phyloP scores from a whole-genome alignment of 148 eudicot genomes.

The Pharnaceum exiguum region DNA sequence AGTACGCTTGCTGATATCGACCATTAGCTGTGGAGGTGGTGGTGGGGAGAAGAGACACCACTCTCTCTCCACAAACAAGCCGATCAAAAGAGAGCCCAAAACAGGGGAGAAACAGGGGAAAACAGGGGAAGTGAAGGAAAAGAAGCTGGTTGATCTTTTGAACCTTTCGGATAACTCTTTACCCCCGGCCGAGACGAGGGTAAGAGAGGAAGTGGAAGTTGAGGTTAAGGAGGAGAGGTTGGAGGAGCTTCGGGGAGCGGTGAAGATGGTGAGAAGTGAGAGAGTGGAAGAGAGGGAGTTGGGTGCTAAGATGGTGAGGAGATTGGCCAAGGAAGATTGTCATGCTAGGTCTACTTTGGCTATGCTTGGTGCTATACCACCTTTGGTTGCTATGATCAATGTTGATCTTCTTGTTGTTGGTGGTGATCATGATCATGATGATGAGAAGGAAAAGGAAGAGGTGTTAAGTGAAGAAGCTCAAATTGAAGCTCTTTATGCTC shows the following conservation, averaged over 20 bases:
- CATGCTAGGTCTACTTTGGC: conserved; percentile 59
- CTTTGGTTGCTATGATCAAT: conserved; percentile 58
- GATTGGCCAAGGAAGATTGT: conserved; percentile 58
- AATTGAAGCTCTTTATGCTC: conserved; percentile 68
- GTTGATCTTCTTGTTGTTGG: neutral
- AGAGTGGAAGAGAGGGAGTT: conserved; percentile 31
- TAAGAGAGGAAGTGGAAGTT: neutral
- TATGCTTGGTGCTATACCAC: conserved; percentile 89
- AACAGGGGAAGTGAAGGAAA: conserved; percentile 43
- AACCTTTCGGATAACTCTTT: conserved; percentile 37
- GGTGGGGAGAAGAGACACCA: too few relatives aligned
- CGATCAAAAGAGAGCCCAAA: conserved; percentile 1
- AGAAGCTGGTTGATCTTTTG: conserved; percentile 56
- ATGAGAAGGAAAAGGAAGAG: neutral
- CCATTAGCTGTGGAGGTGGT: conserved; percentile 56
- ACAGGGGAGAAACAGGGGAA: conserved; percentile 3
- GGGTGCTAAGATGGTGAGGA: conserved; percentile 55
- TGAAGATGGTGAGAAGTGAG: conserved; percentile 36
- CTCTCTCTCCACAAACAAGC: neutral
- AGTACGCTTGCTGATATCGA: conserved; percentile 37
- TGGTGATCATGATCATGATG: neutral
- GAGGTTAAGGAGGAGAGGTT: conserved; percentile 44
- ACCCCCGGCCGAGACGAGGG: conserved; percentile 1
- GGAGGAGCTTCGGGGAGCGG: conserved; percentile 53
- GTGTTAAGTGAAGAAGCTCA: conserved; percentile 12